phyloP scores from a whole-genome alignment of 352 stramenopile species.

The Aphanomyces cochlioides region DNA sequence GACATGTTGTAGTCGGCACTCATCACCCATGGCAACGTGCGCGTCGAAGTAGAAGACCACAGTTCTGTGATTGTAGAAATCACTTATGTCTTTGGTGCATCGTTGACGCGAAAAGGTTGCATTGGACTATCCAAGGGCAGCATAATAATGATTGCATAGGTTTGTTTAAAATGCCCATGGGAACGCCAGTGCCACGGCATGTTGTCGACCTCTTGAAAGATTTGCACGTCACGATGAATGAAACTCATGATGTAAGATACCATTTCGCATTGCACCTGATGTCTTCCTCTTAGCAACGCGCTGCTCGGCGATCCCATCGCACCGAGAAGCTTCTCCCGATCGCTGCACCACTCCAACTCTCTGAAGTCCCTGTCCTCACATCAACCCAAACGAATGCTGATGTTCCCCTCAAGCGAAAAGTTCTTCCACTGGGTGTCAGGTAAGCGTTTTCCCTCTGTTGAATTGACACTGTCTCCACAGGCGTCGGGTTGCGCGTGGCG shows the following conservation, averaged over 20 bases:
- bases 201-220: neutral
- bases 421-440: constrained; percentile 24
- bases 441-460: neutral
- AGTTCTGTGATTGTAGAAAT: constrained; percentile 12
- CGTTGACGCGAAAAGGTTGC: constrained; percentile 21
- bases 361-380: neutral
- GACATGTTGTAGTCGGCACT: constrained; percentile 11
- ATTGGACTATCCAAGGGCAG: neutral
- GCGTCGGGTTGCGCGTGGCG: neutral
- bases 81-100: constrained; percentile 23
- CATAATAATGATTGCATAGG: neutral
- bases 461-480: neutral
- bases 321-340: neutral
- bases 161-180: constrained; percentile 5
- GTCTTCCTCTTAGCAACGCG: neutral
- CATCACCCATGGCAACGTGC: neutral
- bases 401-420: constrained; percentile 21
- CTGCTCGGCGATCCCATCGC: neutral
- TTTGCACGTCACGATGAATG: neutral
- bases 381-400: neutral
- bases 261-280: neutral
- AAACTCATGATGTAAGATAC: constrained; percentile 23
- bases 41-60: constrained; percentile 11
- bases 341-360: neutral
- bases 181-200: neutral